Base-by-base conservation (phyloP, 2,329 filamentous ascomycete genomes). In the Aspergillus carbonarius region DNA sequence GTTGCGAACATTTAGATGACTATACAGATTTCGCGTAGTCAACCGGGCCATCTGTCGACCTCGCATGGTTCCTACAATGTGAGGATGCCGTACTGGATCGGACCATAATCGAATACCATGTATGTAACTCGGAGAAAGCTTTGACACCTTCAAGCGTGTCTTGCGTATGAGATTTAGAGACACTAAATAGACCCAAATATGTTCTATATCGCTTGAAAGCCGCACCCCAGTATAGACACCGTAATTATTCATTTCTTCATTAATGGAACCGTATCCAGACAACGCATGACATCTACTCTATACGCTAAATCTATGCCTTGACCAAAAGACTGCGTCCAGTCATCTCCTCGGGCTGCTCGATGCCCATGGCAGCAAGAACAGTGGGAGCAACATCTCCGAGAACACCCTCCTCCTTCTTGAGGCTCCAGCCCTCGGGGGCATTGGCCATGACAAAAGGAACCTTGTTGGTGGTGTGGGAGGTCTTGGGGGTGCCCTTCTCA, bases 391-490 rank as follows among this genome's bases (percentile, higher is more conserved):
- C 95, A 72, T 99, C 95, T 60, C 95, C 95, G 20, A 99, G 83
- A n/a, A 99, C 95, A 71, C 92, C 93, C 61, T 88, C 87, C 58
- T 86, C 83, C 80, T 91, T 88, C 80, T 91, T 88, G 70, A 99
- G 81, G 69, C 86, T 91, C 88, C 90, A 97, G 68, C 91, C 90
- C 72, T 90, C 85, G 40, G 95, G 95, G 8, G 93, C 93, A 75
- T 98, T 99, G 74, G 93, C 92, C 93, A 99, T 96, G 78, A 98
- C 86, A 74, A 99, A 93, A 9, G 95, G 95, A 54, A 99, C 95
- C 78, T 95, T 95, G 85, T 99, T 99, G 66, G 90, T 93, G 47
- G 95, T 99, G 83, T 99, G 95, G 53, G 91, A 93, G 8, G 95
- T 99, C 86, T 99, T 99, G 69, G 95, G 95, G 74, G 92, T 96